phyloP scores from a whole-genome alignment of 768 basidiomycete genomes.

The Boletellus sp. region DNA sequence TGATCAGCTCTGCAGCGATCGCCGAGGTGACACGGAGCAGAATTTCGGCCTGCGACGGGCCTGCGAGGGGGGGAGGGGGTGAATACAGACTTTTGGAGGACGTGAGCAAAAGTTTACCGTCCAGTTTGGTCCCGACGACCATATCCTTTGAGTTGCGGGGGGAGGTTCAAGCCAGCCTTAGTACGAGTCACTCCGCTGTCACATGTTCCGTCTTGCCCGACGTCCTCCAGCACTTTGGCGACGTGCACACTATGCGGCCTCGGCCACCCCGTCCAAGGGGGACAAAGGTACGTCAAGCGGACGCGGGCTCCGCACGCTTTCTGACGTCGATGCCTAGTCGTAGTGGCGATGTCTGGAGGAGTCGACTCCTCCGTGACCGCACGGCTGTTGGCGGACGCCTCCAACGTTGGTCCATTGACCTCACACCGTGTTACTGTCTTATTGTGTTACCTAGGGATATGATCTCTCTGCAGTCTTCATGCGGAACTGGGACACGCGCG shows the following conservation, averaged over 20 bases:
- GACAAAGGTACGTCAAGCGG: conserved; percentile 22
- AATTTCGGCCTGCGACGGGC: conserved; percentile 85
- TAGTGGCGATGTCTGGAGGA: conserved; percentile 92
- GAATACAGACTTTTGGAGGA: background rate
- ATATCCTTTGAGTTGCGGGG: conserved; percentile 8
- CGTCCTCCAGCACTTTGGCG: conserved; percentile 8
- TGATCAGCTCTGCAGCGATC: conserved; percentile 91
- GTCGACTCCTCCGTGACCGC: conserved; percentile 93
- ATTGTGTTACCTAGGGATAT: conserved; percentile 50
- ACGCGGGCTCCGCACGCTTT: background rate
- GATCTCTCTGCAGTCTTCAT: conserved; percentile 89
- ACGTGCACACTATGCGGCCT: conserved; percentile 10
- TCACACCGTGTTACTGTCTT: background rate
- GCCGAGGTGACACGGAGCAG: conserved; percentile 90
- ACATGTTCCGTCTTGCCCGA: conserved; percentile 12
- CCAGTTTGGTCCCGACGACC: conserved; percentile 41
- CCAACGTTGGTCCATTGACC: conserved; percentile 40
- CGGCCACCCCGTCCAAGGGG: conserved; percentile 20
- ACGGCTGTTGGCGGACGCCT: conserved; percentile 55
- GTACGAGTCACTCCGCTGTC: background rate
- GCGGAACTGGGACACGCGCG: conserved; percentile 92
- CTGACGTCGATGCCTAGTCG: conserved; percentile 47
- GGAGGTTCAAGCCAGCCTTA: background rate
- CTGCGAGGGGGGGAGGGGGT: conserved; percentile 25
- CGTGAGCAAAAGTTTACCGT: conserved; percentile 25